Base-by-base conservation (phyloP, 2,329 filamentous ascomycete genomes). In the Aspergillus puulaauensis region DNA sequence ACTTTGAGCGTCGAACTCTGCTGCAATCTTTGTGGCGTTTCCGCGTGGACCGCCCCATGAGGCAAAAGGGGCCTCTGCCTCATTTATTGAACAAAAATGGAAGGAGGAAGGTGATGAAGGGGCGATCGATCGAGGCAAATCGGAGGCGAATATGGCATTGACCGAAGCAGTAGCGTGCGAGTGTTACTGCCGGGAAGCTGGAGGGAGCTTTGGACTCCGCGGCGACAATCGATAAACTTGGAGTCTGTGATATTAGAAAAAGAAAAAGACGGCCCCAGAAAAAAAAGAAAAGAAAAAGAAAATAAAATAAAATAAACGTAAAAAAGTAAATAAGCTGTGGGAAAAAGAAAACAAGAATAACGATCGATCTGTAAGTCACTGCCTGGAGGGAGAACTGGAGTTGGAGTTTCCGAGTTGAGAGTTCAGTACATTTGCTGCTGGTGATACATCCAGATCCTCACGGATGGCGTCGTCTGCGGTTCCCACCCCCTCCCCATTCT, bases 391-490 rank as follows among this genome's bases (percentile, higher is more conserved):
- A 39, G 44, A 44, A 56, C 52, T 52, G 47, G 50, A 56, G 52
- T 51, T 57, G 53, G 27, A 52, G 47, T 64, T 67, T 63, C 64
- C 66, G 31, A 50, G 56, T 67, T 62, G 54, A 63, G 54, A 63
- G 23, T 53, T 27, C 56, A 54, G 44, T 41, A 47, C 31, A 41
- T 50, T 45, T 31, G 19, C 23, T 31, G 24, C 17, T 41, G 56
- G 47, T 69, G 64, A 69, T 64, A 66, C 62, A 66, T 67, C 65
- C 23, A 47, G 23, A 50, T 61, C 56, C 61, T 56, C 56, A 62
- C 60, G 58, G 63, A 61, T 61, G 63, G 62, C 60, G 62, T 62
- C 60, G 27, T 4, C 27, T 31, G 27, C 27, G 27, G 27, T 31
- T 31, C 27, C 27, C 63, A 44, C 24, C 52, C 37, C 48, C 44